These are phyloP conservation scores for Quercus lobata DNA, from an alignment of 331 rosid species.

Conservation along the genomic window DNA sequence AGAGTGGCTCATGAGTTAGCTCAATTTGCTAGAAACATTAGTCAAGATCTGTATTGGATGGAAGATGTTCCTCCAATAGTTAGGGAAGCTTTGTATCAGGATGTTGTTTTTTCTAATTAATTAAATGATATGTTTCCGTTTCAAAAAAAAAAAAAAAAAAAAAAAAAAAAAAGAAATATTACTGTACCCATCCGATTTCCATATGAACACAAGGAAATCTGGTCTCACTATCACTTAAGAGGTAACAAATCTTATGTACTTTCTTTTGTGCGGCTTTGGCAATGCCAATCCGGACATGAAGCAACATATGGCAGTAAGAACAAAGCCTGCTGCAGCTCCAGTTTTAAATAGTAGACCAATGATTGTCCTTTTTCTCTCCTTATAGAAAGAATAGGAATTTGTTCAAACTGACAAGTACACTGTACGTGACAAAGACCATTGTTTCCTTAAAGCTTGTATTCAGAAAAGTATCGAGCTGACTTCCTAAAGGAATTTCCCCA, in stretches of 20 bases:
- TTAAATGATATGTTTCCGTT: too few species aligned
- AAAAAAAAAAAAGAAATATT: too few species aligned
- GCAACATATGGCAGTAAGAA: not conserved
- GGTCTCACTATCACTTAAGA: not conserved
- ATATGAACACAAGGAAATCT: too few species aligned
- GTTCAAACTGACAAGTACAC: not conserved
- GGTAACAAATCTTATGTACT: too few species aligned
- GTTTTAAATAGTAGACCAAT: conserved; percentile 12
- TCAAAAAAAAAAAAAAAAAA: too few species aligned
- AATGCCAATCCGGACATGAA: conserved; percentile 14
- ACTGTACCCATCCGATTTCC: too few species aligned
- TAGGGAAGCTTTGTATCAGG: too few species aligned
- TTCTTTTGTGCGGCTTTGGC: not conserved
- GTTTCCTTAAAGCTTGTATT: conserved; percentile 18
- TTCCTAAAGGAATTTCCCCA: conserved; percentile 22
- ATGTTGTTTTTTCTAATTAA: too few species aligned
- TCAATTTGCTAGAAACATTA: too few species aligned
- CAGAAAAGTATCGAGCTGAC: conserved; percentile 25
- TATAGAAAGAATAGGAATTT: not conserved
- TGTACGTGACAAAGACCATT: not conserved
- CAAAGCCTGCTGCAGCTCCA: conserved; percentile 14
- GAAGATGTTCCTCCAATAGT: too few species aligned
- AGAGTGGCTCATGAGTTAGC: too few species aligned
- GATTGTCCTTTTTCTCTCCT: not conserved
- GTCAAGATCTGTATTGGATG: too few species aligned